Percentiles rank a stretch among this genome's conserved stretches.
phyloP scores from a whole-genome alignment of 805 yeast species.

The Ogataea parapolymorpha region DNA sequence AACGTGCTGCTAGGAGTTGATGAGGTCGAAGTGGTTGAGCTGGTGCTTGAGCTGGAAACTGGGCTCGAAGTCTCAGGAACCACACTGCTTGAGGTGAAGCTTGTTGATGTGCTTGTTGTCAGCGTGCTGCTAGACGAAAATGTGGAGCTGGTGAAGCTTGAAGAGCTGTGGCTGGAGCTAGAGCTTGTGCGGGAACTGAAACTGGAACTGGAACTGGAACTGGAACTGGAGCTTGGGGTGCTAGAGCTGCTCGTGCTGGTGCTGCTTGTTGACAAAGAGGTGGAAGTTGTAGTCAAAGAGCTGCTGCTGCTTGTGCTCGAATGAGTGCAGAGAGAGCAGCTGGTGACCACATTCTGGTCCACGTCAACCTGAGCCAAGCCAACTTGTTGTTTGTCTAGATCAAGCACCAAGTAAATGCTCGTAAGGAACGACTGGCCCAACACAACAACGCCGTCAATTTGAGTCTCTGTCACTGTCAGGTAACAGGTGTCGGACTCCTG shows the following conservation, averaged over 20 bases:
- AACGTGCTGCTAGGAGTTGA: neutral
- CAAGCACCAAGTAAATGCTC: constrained; percentile 62
- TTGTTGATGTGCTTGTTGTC: neutral
- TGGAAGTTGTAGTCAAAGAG: constrained; percentile 1
- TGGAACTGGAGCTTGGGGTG: neutral
- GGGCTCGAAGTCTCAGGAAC: neutral
- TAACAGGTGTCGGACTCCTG: constrained; percentile 20
- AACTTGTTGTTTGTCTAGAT: constrained; percentile 53
- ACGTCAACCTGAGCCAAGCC: constrained; percentile 51
- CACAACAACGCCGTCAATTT: constrained; percentile 29
- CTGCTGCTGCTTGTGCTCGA: constrained; percentile 1
- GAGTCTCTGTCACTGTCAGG: constrained; percentile 17
- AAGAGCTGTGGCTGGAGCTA: neutral
- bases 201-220: constrained; percentile 2
- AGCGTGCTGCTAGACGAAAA: neutral
- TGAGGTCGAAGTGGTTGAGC: neutral
- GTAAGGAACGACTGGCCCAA: constrained; percentile 68
- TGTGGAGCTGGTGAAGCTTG: neutral
- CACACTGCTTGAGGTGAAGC: neutral
- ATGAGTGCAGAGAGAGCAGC: constrained; percentile 9
- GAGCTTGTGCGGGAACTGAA: neutral
- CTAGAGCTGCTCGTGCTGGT: constrained; percentile 1
- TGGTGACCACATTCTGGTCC: constrained; percentile 15
- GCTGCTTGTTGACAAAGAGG: neutral
- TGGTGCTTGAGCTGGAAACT: neutral